Evolutionary conservation across 495 filamentous ascomycete genomes (phyloP).

Genomic region (Penicillium pulvis): DNA sequence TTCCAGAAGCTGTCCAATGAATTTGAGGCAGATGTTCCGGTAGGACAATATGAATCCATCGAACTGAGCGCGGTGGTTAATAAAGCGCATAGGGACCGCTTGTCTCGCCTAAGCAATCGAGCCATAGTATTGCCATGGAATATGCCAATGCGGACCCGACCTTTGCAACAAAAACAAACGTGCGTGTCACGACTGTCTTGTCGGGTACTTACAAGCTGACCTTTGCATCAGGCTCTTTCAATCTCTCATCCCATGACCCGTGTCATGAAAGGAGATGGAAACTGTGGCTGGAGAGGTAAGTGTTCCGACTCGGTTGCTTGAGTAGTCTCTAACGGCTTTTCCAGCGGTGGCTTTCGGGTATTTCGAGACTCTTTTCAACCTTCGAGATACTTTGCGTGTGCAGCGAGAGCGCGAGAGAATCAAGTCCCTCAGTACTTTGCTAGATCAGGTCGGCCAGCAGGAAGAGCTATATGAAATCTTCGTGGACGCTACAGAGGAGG

Average conservation of each 20-base stretch:
- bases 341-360: conserved; percentile 90
- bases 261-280: conserved; percentile 87
- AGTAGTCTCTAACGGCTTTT: conserved; percentile 18
- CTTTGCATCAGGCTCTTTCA: conserved; percentile 64
- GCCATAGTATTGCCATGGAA: conserved; percentile 76
- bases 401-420: conserved; percentile 71
- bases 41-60: conserved; percentile 25
- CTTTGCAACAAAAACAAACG: conserved; percentile 81
- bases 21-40: conserved; percentile 68
- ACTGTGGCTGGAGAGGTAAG: conserved; percentile 96
- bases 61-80: conserved; percentile 1
- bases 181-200: conserved; percentile 44
- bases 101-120: conserved; percentile 77
- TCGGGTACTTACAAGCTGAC: conserved; percentile 18
- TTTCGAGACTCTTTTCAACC: conserved; percentile 77
- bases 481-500: conserved; percentile 67
- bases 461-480: conserved; percentile 79
- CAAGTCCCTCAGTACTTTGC: conserved; percentile 65
- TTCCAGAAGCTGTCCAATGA: conserved; percentile 59
- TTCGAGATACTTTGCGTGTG: conserved; percentile 63
- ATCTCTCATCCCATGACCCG: conserved; percentile 86
- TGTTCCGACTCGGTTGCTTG: conserved; percentile 17
- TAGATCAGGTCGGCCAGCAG: conserved; percentile 69
- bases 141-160: conserved; percentile 90
- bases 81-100: conserved; percentile 66